Evolutionary conservation across 768 basidiomycete genomes (phyloP).

Genomic region (Russula earlei): DNA sequence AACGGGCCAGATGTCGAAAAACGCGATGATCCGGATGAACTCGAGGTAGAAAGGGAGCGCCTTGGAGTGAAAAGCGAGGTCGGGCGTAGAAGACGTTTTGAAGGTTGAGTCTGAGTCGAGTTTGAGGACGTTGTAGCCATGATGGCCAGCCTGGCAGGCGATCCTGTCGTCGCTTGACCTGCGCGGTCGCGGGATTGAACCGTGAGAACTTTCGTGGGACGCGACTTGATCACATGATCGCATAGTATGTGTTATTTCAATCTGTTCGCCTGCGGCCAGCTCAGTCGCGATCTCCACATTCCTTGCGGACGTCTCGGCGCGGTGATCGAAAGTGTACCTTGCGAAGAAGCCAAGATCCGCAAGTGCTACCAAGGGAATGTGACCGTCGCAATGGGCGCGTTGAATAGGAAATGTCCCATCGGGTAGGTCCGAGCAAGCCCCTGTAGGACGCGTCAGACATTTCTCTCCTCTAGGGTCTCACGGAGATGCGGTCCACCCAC

Average conservation of each 20-base stretch:
- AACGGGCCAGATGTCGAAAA: constrained; percentile 11
- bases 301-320: constrained; percentile 19
- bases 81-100: constrained; percentile 9
- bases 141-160: not conserved
- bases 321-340: constrained; percentile 27
- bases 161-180: not conserved
- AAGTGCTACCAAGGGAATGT: constrained; percentile 26
- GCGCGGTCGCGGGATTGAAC: not conserved
- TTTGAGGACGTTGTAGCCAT: constrained; percentile 4
- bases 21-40: constrained; percentile 7
- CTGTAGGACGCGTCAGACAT: not conserved
- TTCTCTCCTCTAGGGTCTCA: not conserved
- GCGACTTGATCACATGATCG: constrained; percentile 14
- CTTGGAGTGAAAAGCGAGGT: constrained; percentile 12
- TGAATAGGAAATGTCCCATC: constrained; percentile 28
- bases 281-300: constrained; percentile 26
- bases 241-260: not conserved
- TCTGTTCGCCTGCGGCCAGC: constrained; percentile 10
- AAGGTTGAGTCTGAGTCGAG: not conserved
- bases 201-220: constrained; percentile 3
- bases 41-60: constrained; percentile 8
- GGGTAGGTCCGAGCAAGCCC: constrained; percentile 21
- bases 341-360: constrained; percentile 27
- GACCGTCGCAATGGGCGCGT: constrained; percentile 23
- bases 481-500: constrained; percentile 21